Base-by-base conservation (phyloP, 2,329 filamentous ascomycete genomes). In the Botryosphaeria dothidea region DNA sequence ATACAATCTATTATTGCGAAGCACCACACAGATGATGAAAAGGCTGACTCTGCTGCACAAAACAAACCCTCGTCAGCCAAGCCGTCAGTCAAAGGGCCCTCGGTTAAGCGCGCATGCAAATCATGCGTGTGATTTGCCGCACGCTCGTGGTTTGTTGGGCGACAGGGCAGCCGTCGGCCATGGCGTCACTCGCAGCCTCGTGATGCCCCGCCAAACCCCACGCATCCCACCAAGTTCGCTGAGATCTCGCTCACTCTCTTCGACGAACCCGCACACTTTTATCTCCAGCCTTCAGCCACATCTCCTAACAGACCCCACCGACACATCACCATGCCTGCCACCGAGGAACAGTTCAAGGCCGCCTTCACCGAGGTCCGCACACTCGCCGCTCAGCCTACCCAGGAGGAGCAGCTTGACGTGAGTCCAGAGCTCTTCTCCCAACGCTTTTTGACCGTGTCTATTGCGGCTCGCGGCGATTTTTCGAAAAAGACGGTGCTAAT, bases 361-460 rank as follows among this genome's bases (percentile, higher is more conserved):
- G 68, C 69, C 66, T 77, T 73, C 69, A 62, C 72, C 43, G 73
- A 75, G 66, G 68, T 73, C 65, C 70, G 68, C 68, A 67, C 69
- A 61, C 74, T 76, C 68, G 72, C 71, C 66, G 66, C 65, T 29
- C 69, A 70, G 2, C 74, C 74, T 9, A 71, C 65, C 66, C 74
- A 77, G 57, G 73, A 74, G 31, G 73, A 77, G 67, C 68, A 72
- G 69, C 86, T 92, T 71, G 79, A 87, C 73, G 84, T 80, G 74
- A 60, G 56, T 60, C 27, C 19, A 19, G 13, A 17, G 23, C n/a
- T 21, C 17, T 45, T 11, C 38, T 71, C 63, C 36, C 46, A 49
- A 49, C 23, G 17, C 25, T 31, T 11, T 2, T 31, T 7, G n/a
- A n/a, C n/a, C n/a, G n/a, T n/a, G n/a, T n/a, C n/a, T n/a, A n/a